Base-by-base conservation (phyloP, 1,139 yeast species). In the Yamadazyma siamensis region DNA sequence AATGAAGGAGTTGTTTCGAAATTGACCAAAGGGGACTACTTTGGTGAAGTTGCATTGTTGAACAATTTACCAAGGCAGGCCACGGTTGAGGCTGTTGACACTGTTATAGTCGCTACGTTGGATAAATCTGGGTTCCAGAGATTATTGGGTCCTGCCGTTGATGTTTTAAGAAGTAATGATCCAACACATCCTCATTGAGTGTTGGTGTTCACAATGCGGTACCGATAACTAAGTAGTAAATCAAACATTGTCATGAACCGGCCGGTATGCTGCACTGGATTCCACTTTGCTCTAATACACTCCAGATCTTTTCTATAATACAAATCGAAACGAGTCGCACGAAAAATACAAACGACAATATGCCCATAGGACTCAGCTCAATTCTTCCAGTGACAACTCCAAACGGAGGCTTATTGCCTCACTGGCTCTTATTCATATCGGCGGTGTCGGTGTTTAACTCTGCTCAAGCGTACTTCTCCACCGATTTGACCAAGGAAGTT, bases 1-100 rank as follows among this genome's bases (percentile, higher is more conserved):
- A 71, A 64, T 25, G 73, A 76, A 32, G 89, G 91, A 15, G 66
- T 71, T 26, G 72, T 89, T 25, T 74, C 72, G 21, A 65, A 66
- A 14, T 68, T 86, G 41, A 60, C 72, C 28, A 81, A 84, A 51
- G 97, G 97, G 42, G 95, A 85, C 52, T 91, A 91, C 60, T 91
- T 91, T 58, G 98, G 98, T 43, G 98, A 91, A 62, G 79, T 91
- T 42, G 97, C 98, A 3, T 69, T 91, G 46, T 70, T 91, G 46
- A 85, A 89, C 48, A 96, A 91, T 51, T 68, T 81, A 39, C 97
- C 97, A 40, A 78, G 98, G 60, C 94, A 87, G 56, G 98, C 98
- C 20, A 84, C 96, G 4, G 94, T 91, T 24, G 77, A 74, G 34
- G 96, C 96, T 2, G 62, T 72, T 20, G 76, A 83, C 34, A 71